A percentile compares a stretch with the other conserved stretches of the same genome.
Conservation (phyloP, 257 asterid genomes). For the Thymus mandschuricus region DNA sequence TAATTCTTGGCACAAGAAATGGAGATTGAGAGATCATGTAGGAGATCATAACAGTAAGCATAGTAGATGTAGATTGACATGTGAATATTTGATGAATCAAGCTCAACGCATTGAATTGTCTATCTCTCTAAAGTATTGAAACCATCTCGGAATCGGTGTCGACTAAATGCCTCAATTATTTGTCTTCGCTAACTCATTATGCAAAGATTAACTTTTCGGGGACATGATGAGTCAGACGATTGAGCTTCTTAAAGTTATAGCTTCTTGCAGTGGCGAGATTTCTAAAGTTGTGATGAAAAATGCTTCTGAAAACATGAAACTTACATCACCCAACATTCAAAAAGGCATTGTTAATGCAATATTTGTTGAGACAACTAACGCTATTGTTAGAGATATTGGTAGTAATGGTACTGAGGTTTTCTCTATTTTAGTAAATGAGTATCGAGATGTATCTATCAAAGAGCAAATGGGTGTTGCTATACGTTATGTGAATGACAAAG, state of each 20-base stretch:
- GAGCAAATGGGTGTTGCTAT: too few species aligned
- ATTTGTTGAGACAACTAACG: not conserved
- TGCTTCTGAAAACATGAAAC: not conserved
- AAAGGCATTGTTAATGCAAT: not conserved
- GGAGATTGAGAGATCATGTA: too few species aligned
- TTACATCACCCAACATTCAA: not conserved
- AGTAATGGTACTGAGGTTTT: too few species aligned
- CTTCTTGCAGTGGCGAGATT: not conserved
- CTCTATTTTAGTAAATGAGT: too few species aligned
- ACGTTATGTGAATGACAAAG: too few species aligned
- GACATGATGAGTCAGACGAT: not conserved
- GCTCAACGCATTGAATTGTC: not conserved
- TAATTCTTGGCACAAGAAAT: conserved; percentile 9
- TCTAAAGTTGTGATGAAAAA: not conserved
- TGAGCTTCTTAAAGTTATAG: not conserved
- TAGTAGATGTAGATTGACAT: not conserved
- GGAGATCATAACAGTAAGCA: not conserved
- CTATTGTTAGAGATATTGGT: not conserved
- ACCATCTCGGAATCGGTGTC: not conserved
- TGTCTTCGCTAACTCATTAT: not conserved
- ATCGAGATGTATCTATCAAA: too few species aligned
- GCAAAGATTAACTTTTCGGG: not conserved
- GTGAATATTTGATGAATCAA: not conserved
- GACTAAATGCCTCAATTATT: too few species aligned
- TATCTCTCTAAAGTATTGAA: not conserved